Percentiles rank a stretch among this genome's conserved stretches.
phyloP scores from a whole-genome alignment of 116 monocot genomes.

The Posidonia oceanica region DNA sequence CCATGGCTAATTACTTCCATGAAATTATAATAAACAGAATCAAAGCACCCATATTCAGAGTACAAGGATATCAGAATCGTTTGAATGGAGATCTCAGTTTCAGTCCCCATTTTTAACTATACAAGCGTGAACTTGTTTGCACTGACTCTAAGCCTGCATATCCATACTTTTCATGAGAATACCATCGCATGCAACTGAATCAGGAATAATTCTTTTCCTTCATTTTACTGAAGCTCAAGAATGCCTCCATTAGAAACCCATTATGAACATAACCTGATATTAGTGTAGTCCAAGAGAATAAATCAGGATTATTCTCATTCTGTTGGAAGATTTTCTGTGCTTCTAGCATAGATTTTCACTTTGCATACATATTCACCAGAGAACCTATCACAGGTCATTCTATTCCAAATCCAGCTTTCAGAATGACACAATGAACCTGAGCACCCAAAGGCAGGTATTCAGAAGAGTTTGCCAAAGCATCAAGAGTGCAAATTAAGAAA shows the following conservation, averaged over 20 bases:
- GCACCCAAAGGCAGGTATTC: slow-evolving; percentile 4
- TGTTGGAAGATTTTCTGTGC: slow-evolving; percentile 15
- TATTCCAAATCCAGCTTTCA: slow-evolving; percentile 8
- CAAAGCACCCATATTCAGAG: slow-evolving; percentile 6
- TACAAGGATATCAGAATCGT: slow-evolving; percentile 16
- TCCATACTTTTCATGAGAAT: slow-evolving; percentile 15
- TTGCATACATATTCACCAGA: slow-evolving; percentile 22
- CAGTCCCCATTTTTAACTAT: slow-evolving; percentile 14
- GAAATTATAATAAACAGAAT: background rate
- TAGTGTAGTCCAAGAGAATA: slow-evolving; percentile 12
- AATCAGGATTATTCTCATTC: background rate
- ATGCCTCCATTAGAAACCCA: slow-evolving; percentile 12
- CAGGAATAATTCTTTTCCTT: slow-evolving; percentile 1
- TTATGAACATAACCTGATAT: slow-evolving; percentile 15
- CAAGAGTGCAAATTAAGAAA: slow-evolving; percentile 11
- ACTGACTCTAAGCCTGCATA: slow-evolving; percentile 5
- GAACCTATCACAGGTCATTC: slow-evolving; percentile 4
- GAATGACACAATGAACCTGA: slow-evolving; percentile 10
- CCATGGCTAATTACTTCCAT: slow-evolving; percentile 5
- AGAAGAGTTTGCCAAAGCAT: background rate
- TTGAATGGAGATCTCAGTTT: slow-evolving; percentile 11
- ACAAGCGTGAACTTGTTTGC: slow-evolving; percentile 22
- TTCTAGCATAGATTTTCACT: slow-evolving; percentile 12
- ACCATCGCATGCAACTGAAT: slow-evolving; percentile 12
- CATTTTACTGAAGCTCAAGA: slow-evolving; percentile 11